Base-by-base conservation (phyloP, 2,329 filamentous ascomycete genomes). In the Penicillium fuscoglaucum region DNA sequence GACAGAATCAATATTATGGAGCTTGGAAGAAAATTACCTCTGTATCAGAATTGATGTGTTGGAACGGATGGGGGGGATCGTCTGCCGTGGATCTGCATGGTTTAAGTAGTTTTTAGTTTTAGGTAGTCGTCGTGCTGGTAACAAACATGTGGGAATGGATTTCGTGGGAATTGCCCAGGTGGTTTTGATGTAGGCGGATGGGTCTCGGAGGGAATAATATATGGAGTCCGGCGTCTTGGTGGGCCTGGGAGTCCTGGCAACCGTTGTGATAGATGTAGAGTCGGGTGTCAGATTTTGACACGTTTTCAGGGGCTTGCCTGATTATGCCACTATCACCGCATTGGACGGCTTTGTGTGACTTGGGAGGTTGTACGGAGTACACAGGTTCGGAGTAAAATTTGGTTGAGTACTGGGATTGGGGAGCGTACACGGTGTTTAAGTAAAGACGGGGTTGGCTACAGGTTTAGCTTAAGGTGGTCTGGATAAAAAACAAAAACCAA, bases 1-100 rank as follows among this genome's bases (percentile, higher is more conserved):
- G 44, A 13, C 2, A 13, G 26, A 45, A n/a, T 35, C 28, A 40
- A 31, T n/a, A 33, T 29, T 24, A 40, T 12, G n/a, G 29, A 43
- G 21, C 15, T 19, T 9, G 8, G 31, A 10, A n/a, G 13, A 55
- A 55, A 58, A 58, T 58, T 58, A 58, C 51, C 52, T 49, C 52
- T 49, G 51, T 58, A 24, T 58, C 56, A 58, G 52, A 58, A 49
- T 43, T 52, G 56, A 58, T 58, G 45, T 58, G 56, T 58, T 57
- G 50, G 50, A 54, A 53, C 10, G 31, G 47, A 53, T 52, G 47
- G 40, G 40, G 47, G 19, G 19, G 44, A 55, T 44, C 52, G 2
- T 24, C 35, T 49, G 48, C 41, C 28, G 55, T 29, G 50, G 55
- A 57, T 41, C 55, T 57, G 55, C 55, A 57, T 48, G 55, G 43